phyloP scores from a whole-genome alignment of 805 yeast genomes.

The Kazachstania africana region DNA sequence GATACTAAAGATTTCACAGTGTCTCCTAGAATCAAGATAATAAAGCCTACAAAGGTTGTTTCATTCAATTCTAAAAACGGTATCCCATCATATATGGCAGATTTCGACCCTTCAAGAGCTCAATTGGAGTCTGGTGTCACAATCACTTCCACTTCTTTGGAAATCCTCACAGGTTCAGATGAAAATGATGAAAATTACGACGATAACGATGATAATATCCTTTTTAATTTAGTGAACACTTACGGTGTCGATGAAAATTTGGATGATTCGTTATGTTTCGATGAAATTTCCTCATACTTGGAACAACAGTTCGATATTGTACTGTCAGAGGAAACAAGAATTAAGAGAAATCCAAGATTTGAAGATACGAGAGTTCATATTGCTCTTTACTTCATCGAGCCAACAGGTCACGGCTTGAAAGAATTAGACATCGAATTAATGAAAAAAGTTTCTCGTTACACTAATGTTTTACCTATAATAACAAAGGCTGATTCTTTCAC shows the following conservation, averaged over 20 bases:
- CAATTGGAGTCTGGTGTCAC: slow-evolving; percentile 66
- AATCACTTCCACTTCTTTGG: slow-evolving; percentile 36
- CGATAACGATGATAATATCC: slow-evolving; percentile 30
- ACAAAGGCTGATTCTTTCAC: slow-evolving; percentile 67
- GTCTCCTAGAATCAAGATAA: slow-evolving; percentile 16
- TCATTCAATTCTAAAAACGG: slow-evolving; percentile 52
- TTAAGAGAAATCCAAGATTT: slow-evolving; percentile 74
- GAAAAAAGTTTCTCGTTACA: slow-evolving; percentile 60
- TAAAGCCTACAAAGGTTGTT: slow-evolving; percentile 28
- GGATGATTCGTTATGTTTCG: slow-evolving; percentile 56
- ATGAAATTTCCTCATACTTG: slow-evolving; percentile 52
- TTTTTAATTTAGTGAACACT: slow-evolving; percentile 55
- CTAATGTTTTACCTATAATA: slow-evolving; percentile 62
- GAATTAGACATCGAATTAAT: slow-evolving; percentile 64
- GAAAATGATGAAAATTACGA: slow-evolving; percentile 1
- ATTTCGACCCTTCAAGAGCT: slow-evolving; percentile 50
- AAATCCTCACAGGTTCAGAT: slow-evolving; percentile 13
- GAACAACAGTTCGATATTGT: slow-evolving; percentile 72
- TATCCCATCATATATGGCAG: slow-evolving; percentile 45
- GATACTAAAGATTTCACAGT: slow-evolving; percentile 7
- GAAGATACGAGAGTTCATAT: slow-evolving; percentile 70
- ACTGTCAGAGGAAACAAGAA: slow-evolving; percentile 77
- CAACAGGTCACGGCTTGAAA: slow-evolving; percentile 68
- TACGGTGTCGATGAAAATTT: slow-evolving; percentile 75
- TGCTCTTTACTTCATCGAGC: slow-evolving; percentile 58